Evolutionary conservation across 1,284 basidiomycete species (phyloP).

Genomic region (Pseudomicrostroma phylloplanum): DNA sequence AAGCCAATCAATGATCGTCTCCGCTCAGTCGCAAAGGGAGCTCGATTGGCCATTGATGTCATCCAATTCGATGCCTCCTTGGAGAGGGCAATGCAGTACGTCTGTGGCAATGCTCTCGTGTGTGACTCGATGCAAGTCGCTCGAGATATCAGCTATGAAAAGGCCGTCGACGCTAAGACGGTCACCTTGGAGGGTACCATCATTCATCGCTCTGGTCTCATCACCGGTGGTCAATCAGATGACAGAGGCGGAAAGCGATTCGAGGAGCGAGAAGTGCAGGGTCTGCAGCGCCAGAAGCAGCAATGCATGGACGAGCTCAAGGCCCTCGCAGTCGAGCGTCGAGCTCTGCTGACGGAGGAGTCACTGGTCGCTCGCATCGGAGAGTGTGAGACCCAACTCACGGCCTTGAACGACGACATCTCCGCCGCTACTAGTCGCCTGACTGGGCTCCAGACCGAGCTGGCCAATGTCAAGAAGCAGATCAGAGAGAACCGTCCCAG

Average conservation of each 20-base stretch:
- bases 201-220: constrained; percentile 93
- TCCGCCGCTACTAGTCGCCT: constrained; percentile 30
- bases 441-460: constrained; percentile 12
- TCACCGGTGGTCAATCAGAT: constrained; percentile 78
- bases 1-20: constrained; percentile 92
- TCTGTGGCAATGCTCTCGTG: constrained; percentile 87
- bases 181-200: constrained; percentile 94
- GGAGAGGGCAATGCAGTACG: constrained; percentile 90
- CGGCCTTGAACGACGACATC: constrained; percentile 73
- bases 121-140: constrained; percentile 93
- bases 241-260: constrained; percentile 56
- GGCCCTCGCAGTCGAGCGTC: constrained; percentile 74
- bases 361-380: constrained; percentile 68
- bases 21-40: constrained; percentile 81
- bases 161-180: constrained; percentile 90
- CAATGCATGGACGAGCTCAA: constrained; percentile 70
- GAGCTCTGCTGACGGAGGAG: constrained; percentile 75
- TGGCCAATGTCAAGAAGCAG: constrained; percentile 22
- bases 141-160: constrained; percentile 82
- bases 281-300: constrained; percentile 61
- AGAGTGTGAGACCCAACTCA: constrained; percentile 68
- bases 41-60: constrained; percentile 87
- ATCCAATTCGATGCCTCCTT: constrained; percentile 51
- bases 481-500: constrained; percentile 33
- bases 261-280: constrained; percentile 87